Evolutionary conservation across 2,329 filamentous ascomycete genomes (phyloP), one percentile per base, ranked within the genome.

Genomic region (Elsinoe arachidis): DNA sequence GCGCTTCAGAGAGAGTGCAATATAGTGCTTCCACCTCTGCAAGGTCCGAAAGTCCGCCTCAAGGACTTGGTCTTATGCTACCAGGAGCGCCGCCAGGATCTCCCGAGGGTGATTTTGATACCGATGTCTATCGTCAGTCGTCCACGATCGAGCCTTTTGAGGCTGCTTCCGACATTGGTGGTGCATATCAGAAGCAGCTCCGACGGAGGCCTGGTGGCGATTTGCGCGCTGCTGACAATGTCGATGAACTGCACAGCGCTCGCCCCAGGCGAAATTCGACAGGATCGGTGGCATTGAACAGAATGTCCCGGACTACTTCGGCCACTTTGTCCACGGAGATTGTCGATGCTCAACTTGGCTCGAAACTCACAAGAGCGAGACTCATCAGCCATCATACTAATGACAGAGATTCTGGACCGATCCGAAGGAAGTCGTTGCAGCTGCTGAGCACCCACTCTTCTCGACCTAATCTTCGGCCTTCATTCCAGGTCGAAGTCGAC

Each of bases 401-500:
- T 38, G 49, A 39, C 1, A 23, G 43, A 23, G 19, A 56, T 3
- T 39, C 37, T 14, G 38, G 46, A 9, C 21, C 39, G 10, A 26
- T 44, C 7, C 55, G 57, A 26, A 38, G 52, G 26, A 49, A 21
- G 26, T 60, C 58, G 6, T 33, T 61, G 9, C 55, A 58, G 30
- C 63, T 78, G 14, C 68, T 78, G 1, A 70, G 76, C 49, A 80
- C 78, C 1, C 77, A 79, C 61, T 80, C 80, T 2, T 81, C 80
- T 2, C 78, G 81, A 60, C 77, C 80, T 1, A 73, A 75, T 55
- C 60, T 83, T 15, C 73, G 80, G 44, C 78, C 80, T 1, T 96
- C 91, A 0, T 96, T 97, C 64, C 90, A 97, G 70, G 86, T 81
- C 2, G 90, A 95, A 65, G 89, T 95, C 1, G 85, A 91, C 59